These are phyloP conservation scores for Podaxis sp. DNA, from an alignment of 768 basidiomycete genomes.

Conservation along the genomic window DNA sequence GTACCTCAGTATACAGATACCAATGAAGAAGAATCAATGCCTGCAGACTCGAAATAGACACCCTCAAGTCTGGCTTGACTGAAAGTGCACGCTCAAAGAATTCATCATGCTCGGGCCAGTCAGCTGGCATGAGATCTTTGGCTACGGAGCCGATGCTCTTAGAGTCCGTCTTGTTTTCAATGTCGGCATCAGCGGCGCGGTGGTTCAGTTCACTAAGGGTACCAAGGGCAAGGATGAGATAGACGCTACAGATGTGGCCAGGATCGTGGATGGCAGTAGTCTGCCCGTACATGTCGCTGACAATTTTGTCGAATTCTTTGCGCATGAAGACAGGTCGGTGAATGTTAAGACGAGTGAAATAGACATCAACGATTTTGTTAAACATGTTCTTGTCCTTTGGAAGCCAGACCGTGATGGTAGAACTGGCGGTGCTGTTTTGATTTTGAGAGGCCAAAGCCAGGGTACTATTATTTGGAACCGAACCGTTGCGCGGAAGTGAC, in stretches of 20 bases:
- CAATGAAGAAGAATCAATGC: constrained; percentile 83
- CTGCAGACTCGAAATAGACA: constrained; percentile 80
- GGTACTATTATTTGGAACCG: constrained; percentile 26
- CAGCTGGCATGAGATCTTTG: constrained; percentile 60
- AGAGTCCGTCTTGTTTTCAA: constrained; percentile 34
- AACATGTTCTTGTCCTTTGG: constrained; percentile 76
- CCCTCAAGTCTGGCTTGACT: constrained; percentile 79
- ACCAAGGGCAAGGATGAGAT: constrained; percentile 76
- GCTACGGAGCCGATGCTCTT: constrained; percentile 21
- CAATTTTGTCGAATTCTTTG: constrained; percentile 61
- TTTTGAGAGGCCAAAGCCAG: constrained; percentile 32
- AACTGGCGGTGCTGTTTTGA: constrained; percentile 22
- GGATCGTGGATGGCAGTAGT: constrained; percentile 56
- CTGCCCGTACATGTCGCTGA: constrained; percentile 67
- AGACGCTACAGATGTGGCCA: constrained; percentile 75
- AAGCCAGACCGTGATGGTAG: constrained; percentile 57
- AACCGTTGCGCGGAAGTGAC: constrained; percentile 44
- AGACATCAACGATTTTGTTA: constrained; percentile 59
- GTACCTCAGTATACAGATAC: constrained; percentile 87
- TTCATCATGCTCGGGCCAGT: constrained; percentile 82
- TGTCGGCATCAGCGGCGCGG: constrained; percentile 53
- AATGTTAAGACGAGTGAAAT: constrained; percentile 74
- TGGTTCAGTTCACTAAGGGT: constrained; percentile 82
- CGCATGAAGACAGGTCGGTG: constrained; percentile 78
- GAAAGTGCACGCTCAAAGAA: constrained; percentile 79